Evolutionary conservation across 352 stramenopile species (phyloP).

Genomic region (Saprolegnia parasitica): DNA sequence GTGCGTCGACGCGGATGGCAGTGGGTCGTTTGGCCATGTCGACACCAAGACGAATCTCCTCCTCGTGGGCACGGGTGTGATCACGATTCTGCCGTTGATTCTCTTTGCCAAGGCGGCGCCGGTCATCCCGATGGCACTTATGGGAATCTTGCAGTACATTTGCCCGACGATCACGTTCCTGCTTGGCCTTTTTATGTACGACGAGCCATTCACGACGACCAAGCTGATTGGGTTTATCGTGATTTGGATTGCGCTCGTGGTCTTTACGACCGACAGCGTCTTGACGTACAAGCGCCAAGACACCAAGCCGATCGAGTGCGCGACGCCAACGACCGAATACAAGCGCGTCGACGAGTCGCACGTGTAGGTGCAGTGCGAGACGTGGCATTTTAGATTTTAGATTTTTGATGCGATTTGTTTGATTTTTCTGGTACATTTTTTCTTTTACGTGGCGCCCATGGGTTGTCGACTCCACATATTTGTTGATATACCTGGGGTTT

Average conservation of each 20-base stretch:
- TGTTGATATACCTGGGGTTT: too few relatives aligned
- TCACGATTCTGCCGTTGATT: slow-evolving; percentile 19
- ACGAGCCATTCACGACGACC: slow-evolving; percentile 18
- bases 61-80: slow-evolving; percentile 13
- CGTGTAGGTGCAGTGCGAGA: too few relatives aligned
- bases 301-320: neutral
- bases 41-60: slow-evolving; percentile 15
- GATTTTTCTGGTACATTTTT: too few relatives aligned
- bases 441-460: too few relatives aligned
- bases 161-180: slow-evolving; percentile 17
- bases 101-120: slow-evolving; percentile 8
- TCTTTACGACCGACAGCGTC: slow-evolving; percentile 20
- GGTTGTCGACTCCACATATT: too few relatives aligned
- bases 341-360: too few relatives aligned
- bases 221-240: slow-evolving; percentile 24
- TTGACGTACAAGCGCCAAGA: neutral
- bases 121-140: slow-evolving; percentile 12
- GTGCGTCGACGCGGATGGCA: neutral
- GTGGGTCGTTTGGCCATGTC: slow-evolving; percentile 2
- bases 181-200: slow-evolving; percentile 10
- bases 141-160: slow-evolving; percentile 26
- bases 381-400: too few relatives aligned
- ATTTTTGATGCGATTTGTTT: too few relatives aligned
- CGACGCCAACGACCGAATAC: too few relatives aligned
- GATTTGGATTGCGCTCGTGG: slow-evolving; percentile 19